Conservation (phyloP, 2,329 filamentous ascomycete species). For the Xylariaceae sp. region DNA sequence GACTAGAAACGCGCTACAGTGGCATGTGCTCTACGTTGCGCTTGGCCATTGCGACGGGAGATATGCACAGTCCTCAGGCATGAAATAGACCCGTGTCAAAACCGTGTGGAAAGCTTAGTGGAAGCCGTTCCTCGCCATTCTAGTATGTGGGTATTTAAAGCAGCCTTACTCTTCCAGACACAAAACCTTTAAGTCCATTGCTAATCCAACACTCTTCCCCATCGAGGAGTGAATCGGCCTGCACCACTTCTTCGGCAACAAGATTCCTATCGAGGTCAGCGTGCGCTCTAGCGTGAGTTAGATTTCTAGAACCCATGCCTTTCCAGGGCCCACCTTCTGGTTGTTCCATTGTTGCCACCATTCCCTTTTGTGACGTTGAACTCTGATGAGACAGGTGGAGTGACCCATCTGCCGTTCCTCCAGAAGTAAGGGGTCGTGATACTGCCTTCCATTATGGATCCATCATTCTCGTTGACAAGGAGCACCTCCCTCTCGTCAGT, state of each 20-base stretch:
- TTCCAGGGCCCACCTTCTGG: slow-evolving; percentile 81
- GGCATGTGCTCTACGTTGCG: no score
- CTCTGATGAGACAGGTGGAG: slow-evolving; percentile 66
- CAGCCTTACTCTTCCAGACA: slow-evolving; percentile 49
- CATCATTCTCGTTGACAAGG: slow-evolving; percentile 65
- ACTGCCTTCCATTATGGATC: slow-evolving; percentile 83
- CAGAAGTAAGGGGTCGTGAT: slow-evolving; percentile 84
- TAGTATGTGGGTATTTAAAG: background rate
- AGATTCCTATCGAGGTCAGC: slow-evolving; percentile 52
- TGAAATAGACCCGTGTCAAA: no score
- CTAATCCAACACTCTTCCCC: slow-evolving; percentile 88
- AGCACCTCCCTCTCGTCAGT: slow-evolving; percentile 72
- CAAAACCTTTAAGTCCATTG: slow-evolving; percentile 84
- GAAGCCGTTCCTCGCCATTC: background rate
- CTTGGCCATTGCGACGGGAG: no score
- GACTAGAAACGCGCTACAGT: no score
- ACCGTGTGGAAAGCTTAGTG: background rate
- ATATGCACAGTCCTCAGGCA: no score
- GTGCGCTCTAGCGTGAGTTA: background rate
- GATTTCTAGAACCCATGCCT: slow-evolving; percentile 47
- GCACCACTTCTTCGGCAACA: slow-evolving; percentile 69
- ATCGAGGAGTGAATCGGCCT: slow-evolving; percentile 63
- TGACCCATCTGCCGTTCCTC: slow-evolving; percentile 76
- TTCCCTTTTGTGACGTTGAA: slow-evolving; percentile 53
- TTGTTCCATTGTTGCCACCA: slow-evolving; percentile 84